Conservation (phyloP, 257 asterid genomes). For the Solanum chmielewskii region DNA sequence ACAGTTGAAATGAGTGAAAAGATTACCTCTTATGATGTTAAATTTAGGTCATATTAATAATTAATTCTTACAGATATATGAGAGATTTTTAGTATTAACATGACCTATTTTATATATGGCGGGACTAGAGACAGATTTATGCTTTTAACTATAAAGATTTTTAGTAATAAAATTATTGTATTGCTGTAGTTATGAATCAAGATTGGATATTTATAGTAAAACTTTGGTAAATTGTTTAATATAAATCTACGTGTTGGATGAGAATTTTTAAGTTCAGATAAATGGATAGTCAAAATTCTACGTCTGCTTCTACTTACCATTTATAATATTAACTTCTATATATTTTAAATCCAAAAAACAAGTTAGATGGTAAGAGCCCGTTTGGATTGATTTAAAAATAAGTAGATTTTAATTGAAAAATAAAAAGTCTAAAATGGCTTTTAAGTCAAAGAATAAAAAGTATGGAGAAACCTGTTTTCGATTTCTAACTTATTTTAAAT, state of each 20-base stretch:
- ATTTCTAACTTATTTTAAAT: fast-evolving
- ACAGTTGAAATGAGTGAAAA: not conserved
- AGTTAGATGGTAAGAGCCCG: not conserved
- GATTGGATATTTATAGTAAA: not conserved
- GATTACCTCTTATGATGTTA: not conserved
- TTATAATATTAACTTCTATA: not conserved
- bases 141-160: not conserved
- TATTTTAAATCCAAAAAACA: not conserved
- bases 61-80: not conserved
- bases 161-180: not conserved
- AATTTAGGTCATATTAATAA: not conserved
- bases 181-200: not conserved
- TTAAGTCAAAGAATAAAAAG: fast-evolving
- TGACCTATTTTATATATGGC: not conserved
- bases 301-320: not conserved
- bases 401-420: no score
- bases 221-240: not conserved
- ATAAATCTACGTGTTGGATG: not conserved
- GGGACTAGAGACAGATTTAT: not conserved
- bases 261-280: not conserved
- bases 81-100: not conserved
- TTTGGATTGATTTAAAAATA: no score
- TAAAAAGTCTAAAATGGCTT: no score
- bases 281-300: not conserved
- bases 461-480: no score